Evolutionary conservation across 768 basidiomycete genomes (phyloP), one percentile per base, ranked within the genome.

Genomic region (Austroboletus eburneus): DNA sequence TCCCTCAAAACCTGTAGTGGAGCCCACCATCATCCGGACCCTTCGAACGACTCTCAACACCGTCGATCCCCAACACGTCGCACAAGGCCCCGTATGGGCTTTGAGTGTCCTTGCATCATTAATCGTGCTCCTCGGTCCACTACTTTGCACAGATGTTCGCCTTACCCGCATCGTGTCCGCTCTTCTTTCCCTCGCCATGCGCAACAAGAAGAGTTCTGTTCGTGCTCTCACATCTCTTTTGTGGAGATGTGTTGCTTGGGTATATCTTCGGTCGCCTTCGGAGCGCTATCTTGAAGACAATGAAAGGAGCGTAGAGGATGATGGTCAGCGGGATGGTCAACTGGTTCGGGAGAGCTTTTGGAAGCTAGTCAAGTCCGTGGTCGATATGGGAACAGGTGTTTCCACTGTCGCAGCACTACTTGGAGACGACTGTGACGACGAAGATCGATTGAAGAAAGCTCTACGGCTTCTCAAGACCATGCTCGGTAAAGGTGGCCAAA

Each of bases 61-160:
- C 1, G 62, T 69, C 4, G 81, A 85, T 6, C 81, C 81, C 2
- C 61, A 65, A 6, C 76, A 83, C 50, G 76, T 76, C 8, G 84
- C 86, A 1, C 83, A 88, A 56, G 86, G 87, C 1, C 87, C 89
- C 9, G 80, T 85, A 1, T 91, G 89, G 89, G 82, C 77, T 5
- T 69, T 87, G 43, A 77, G 76, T 49, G 82, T 88, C 25, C 67
- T 89, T 2, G 79, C 83, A 0, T 72, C 74, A 49, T 66, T 90
- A 42, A 71, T 87, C 38, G 79, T 83, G 32, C 68, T 91, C n/a
- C 71, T 87, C 3, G 78, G 84, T 1, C 74, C 82, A 3, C 67
- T 68, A 3, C 65, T 85, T 20, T 78, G 66, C 48, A 68, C 70
- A 30, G 70, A 78, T 45, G 44, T 57, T 25, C 69, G 69, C 39